Base-by-base conservation (phyloP, 129 eudicot genomes). In the Tanacetum coccineum region DNA sequence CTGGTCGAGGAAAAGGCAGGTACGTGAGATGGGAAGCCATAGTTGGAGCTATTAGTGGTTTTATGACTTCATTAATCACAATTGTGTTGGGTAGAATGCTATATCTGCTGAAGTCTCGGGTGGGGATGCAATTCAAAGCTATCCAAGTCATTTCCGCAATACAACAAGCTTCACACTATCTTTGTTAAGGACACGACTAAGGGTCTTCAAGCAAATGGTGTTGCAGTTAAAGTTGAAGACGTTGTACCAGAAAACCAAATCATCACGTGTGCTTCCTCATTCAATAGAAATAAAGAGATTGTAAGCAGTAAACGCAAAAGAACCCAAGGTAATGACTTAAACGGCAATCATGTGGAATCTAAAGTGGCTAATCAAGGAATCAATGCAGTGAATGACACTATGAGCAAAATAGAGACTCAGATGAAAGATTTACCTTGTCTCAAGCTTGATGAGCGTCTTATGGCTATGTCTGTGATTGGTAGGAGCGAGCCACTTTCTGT, bases 381-480 rank as follows among this genome's bases (percentile, higher is more conserved):
- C 13, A 55, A 21, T 15, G 26, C 49, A 39, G 66, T 6, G 10
- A 9, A n/a, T 62, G 67, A 62, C 67, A 62, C 18, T 1, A 55
- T 55, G 67, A 51, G 12, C 15, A 40, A 40, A 17, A 25, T 36
- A 13, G 10, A 9, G 45, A 30, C 14, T n/a, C 13, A 60, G 42
- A 42, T 62, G 17, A 21, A 11, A 19, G 32, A 40, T 62, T 60
- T 62, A 62, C 22, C 50, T 62, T 15, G 52, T 8, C 67, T 62
- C 26, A 39, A n/a, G 10, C 10, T 62, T 0, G 67, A 62, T 62
- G 67, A 62, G 40, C 67, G 67, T 42, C 51, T 62, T 19, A 4
- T 62, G 6, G 51, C 67, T 7, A 62, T 62, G 50, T 62, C 67
- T 36, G 66, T 61, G 28, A 61, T 61, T 61, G 66, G 67, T 42